These are phyloP conservation scores for Pichia sp. DNA, from an alignment of 1,139 yeast species.

Conservation along the genomic window DNA sequence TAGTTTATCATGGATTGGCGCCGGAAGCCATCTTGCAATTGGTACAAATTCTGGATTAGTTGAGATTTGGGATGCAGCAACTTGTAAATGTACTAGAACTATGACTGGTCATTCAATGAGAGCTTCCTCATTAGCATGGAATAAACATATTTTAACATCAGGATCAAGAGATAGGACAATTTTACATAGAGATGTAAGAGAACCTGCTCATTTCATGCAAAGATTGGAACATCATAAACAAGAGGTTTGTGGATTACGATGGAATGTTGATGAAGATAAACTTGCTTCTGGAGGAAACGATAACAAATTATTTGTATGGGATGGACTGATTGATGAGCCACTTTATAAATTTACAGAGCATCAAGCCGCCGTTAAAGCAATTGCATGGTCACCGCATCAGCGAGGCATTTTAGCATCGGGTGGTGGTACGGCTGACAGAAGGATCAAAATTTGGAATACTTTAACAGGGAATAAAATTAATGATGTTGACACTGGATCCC, in stretches of 20 bases:
- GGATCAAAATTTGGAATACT: slow-evolving; percentile 90
- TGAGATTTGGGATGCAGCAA: slow-evolving; percentile 94
- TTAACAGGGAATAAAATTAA: slow-evolving; percentile 65
- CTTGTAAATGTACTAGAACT: slow-evolving; percentile 73
- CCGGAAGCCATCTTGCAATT: slow-evolving; percentile 89
- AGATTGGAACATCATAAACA: slow-evolving; percentile 70
- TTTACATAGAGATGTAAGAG: slow-evolving; percentile 84
- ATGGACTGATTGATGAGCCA: slow-evolving; percentile 67
- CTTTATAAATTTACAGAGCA: slow-evolving; percentile 73
- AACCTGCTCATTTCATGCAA: slow-evolving; percentile 74
- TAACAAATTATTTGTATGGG: slow-evolving; percentile 81
- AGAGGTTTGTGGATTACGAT: slow-evolving; percentile 92
- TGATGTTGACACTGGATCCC: slow-evolving; percentile 91
- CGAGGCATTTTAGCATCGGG: slow-evolving; percentile 91
- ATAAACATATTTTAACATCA: slow-evolving; percentile 77
- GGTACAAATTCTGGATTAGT: slow-evolving; percentile 86
- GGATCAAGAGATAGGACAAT: slow-evolving; percentile 86
- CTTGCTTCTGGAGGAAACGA: slow-evolving; percentile 94
- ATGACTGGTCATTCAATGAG: slow-evolving; percentile 89
- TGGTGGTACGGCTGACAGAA: slow-evolving; percentile 94
- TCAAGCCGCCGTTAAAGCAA: slow-evolving; percentile 91
- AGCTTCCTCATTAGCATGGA: slow-evolving; percentile 90
- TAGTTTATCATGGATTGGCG: slow-evolving; percentile 86
- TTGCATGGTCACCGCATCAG: slow-evolving; percentile 97
- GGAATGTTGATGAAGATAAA: slow-evolving; percentile 87